Conservation (phyloP, 352 stramenopile genomes). For the Phytophthora capsici region DNA sequence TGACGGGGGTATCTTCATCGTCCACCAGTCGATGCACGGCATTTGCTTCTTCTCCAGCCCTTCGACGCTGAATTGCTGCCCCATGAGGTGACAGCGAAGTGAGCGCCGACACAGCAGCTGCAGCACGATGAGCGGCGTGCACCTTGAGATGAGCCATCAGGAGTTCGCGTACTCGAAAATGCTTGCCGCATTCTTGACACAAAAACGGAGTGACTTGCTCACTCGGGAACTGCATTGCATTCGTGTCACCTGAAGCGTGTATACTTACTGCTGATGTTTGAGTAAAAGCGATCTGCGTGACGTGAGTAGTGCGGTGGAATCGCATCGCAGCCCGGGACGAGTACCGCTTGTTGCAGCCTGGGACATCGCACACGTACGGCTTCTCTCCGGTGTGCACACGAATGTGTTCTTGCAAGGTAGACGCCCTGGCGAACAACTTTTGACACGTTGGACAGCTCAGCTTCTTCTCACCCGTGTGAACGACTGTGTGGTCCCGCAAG, state of each 20-base stretch:
- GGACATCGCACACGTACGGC: conserved; percentile 60
- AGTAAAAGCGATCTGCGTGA: conserved; percentile 8
- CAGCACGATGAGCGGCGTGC: conserved; percentile 21
- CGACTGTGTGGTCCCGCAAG: conserved; percentile 70
- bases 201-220: conserved; percentile 13
- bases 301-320: conserved; percentile 57
- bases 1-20: neutral
- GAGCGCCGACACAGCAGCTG: conserved; percentile 17
- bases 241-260: neutral
- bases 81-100: conserved; percentile 20
- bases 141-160: conserved; percentile 37
- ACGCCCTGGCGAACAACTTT: conserved; percentile 59
- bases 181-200: conserved; percentile 39
- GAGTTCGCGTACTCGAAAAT: conserved; percentile 39
- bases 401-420: conserved; percentile 67
- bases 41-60: conserved; percentile 1
- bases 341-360: conserved; percentile 68
- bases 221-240: conserved; percentile 1
- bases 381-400: conserved; percentile 81
- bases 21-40: neutral
- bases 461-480: conserved; percentile 78
- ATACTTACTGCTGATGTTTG: conserved; percentile 1
- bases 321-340: conserved; percentile 68
- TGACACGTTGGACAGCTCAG: conserved; percentile 52
- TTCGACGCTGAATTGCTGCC: conserved; percentile 13